Base-by-base conservation (phyloP, 208 protist genomes). In the Eutreptiella sp. region DNA sequence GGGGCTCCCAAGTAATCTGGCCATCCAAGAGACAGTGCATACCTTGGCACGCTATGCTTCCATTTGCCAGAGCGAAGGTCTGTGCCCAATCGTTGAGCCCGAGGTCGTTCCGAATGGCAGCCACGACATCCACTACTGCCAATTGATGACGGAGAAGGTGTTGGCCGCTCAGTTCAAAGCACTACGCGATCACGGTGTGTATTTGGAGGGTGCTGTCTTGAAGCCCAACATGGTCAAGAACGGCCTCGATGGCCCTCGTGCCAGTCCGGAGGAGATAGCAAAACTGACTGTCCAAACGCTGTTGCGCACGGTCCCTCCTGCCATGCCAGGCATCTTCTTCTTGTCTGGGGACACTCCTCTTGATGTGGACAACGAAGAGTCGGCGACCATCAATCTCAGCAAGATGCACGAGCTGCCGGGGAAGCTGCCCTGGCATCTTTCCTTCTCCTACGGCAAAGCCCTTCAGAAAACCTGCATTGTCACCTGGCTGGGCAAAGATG, bases 171-270 rank as follows among this genome's bases (percentile, higher is more conserved):
- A 87, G 32, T 57, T 76, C n/a, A 66, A 72, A 27, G 81, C 87
- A 26, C 79, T 97, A 14, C 74, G 89, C 53, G 82, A 90, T 45
- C 86, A 97, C 73, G 78, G 96, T 43, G 89, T 98, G 45, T 65
- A 92, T 34, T 80, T 90, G 61, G 90, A 98, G 76, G 88, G 92
- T 41, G 89, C 75, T 27, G 75, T 98, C 33, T 84, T 98, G 29
- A 98, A 98, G 81, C 92, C 94, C 67, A 97, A 94, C 79, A 97
- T 98, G 93, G 83, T 97, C 29, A 78, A 92, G 19, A 72, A 84
- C 35, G 94, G 94, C 39, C 58, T 77, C 29, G 80, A 90, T 53
- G 67, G 66, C 39, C 71, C 67, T 36, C 80, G 50, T 45, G 82
- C 72, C 35, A 75, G 72, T 21, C 70, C 85, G 43, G 76, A 92